Percentiles rank a stretch among this genome's conserved stretches.
Conservation (phyloP, 2,329 filamentous ascomycete species). For the Alternaria burnsii region DNA sequence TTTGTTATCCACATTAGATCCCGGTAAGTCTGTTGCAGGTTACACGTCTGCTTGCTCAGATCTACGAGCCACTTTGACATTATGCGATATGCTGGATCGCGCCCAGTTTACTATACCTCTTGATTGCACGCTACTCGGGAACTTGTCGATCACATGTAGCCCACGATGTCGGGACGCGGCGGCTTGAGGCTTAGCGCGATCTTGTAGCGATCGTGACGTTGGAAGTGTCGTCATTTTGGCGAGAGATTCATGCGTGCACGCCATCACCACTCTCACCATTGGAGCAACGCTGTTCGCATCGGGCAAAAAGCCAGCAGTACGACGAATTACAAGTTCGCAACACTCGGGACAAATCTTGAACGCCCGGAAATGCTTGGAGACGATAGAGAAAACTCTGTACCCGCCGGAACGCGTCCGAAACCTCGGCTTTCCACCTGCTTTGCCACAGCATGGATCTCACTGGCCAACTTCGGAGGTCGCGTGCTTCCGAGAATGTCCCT, state of each 20-base stretch:
- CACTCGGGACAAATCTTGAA: neutral
- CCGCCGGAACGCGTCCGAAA: conserved; percentile 26
- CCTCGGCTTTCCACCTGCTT: conserved; percentile 26
- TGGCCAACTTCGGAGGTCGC: conserved; percentile 29
- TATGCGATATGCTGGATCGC: neutral
- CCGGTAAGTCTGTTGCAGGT: neutral
- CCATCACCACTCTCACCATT: neutral
- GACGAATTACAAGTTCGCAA: neutral
- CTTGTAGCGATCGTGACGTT: neutral
- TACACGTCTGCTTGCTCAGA: neutral
- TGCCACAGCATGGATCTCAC: conserved; percentile 31
- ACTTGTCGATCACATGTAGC: conserved; percentile 7
- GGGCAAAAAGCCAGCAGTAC: neutral
- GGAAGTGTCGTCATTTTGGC: conserved; percentile 10
- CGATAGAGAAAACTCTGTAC: neutral
- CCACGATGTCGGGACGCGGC: neutral
- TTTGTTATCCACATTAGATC: neutral
- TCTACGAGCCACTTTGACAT: neutral
- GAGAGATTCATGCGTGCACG: neutral
- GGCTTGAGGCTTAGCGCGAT: conserved; percentile 3
- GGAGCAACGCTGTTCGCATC: neutral
- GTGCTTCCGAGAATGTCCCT: conserved; percentile 36
- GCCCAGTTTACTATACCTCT: neutral
- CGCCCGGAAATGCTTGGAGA: neutral
- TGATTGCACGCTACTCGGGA: neutral